Conservation (phyloP, 169 alveolate genomes). For the Plasmodium coatneyi region DNA sequence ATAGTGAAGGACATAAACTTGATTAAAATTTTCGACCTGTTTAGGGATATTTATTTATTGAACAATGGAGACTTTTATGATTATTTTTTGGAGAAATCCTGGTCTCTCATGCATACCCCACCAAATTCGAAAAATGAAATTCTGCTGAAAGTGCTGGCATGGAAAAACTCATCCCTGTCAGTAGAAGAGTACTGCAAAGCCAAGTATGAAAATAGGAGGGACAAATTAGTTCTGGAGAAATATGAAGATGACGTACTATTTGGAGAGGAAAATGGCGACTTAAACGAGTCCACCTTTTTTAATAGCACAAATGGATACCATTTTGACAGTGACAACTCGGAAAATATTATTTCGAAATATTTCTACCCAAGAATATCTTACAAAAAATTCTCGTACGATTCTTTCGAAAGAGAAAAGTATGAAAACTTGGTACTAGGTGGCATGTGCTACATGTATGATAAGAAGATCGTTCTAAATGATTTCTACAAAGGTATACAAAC, state of each 20-base stretch:
- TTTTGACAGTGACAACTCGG: slow-evolving; percentile 51
- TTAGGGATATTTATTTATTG: slow-evolving; percentile 79
- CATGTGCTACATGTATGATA: slow-evolving; percentile 71
- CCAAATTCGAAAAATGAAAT: slow-evolving; percentile 75
- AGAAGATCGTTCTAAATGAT: slow-evolving; percentile 63
- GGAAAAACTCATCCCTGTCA: slow-evolving; percentile 61
- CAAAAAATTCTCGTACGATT: slow-evolving; percentile 69
- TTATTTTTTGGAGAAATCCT: slow-evolving; percentile 77
- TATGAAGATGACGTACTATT: slow-evolving; percentile 54
- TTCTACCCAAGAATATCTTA: slow-evolving; percentile 74
- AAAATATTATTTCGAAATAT: slow-evolving; percentile 70
- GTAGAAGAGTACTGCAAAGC: slow-evolving; percentile 67
- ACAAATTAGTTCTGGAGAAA: slow-evolving; percentile 53
- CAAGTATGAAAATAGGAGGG: slow-evolving; percentile 67
- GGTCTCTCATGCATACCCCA: slow-evolving; percentile 78
- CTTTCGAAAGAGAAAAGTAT: slow-evolving; percentile 68
- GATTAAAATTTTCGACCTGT: slow-evolving; percentile 57
- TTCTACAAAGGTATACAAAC: slow-evolving; percentile 69
- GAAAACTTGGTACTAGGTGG: slow-evolving; percentile 73
- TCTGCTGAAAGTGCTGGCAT: slow-evolving; percentile 62
- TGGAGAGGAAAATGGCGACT: background rate
- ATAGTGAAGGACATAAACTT: slow-evolving; percentile 76
- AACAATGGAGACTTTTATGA: slow-evolving; percentile 77
- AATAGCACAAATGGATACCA: slow-evolving; percentile 1
- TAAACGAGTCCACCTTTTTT: slow-evolving; percentile 30